phyloP scores from a whole-genome alignment of 202 grass and related monocot species.

The Schoenoplectus tabernaemontani region DNA sequence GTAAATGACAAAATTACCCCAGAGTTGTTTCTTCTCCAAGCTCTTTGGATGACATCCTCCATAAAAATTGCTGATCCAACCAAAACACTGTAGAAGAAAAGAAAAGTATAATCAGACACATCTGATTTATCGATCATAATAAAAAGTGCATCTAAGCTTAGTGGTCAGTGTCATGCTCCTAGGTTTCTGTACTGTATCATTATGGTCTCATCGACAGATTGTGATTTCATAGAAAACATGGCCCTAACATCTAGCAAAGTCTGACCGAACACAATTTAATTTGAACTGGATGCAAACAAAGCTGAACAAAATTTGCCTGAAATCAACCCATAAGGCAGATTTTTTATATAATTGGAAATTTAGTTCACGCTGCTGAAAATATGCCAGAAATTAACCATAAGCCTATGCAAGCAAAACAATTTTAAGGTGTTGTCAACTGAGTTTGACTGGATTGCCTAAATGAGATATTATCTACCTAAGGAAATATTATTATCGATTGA shows the following conservation, averaged over 20 bases:
- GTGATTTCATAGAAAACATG: too few relatives aligned
- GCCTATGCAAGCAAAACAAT: too few relatives aligned
- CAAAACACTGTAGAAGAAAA: slow-evolving; percentile 17
- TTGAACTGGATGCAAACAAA: too few relatives aligned
- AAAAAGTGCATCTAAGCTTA: not conserved
- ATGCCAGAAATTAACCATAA: too few relatives aligned
- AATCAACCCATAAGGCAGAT: too few relatives aligned
- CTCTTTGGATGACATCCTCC: slow-evolving; percentile 11
- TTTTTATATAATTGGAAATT: too few relatives aligned
- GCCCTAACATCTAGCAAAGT: too few relatives aligned
- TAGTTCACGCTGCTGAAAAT: too few relatives aligned
- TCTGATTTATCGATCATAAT: not conserved
- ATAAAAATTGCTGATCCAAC: slow-evolving; percentile 19
- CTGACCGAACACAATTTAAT: too few relatives aligned
- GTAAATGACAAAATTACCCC: slow-evolving; percentile 11
- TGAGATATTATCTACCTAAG: not conserved
- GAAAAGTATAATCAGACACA: not conserved
- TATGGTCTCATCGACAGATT: not conserved
- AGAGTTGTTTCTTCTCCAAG: slow-evolving; percentile 23
- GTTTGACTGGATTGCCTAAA: too few relatives aligned
- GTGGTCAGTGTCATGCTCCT: not conserved
- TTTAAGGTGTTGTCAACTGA: too few relatives aligned
- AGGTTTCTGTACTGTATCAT: not conserved
- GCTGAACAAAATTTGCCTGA: too few relatives aligned
- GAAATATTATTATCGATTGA: not conserved